Percentiles rank a stretch among this genome's conserved stretches.
These are phyloP conservation scores for Allium sativum DNA, from an alignment of 106 monocot genomes.

Conservation along the genomic window DNA sequence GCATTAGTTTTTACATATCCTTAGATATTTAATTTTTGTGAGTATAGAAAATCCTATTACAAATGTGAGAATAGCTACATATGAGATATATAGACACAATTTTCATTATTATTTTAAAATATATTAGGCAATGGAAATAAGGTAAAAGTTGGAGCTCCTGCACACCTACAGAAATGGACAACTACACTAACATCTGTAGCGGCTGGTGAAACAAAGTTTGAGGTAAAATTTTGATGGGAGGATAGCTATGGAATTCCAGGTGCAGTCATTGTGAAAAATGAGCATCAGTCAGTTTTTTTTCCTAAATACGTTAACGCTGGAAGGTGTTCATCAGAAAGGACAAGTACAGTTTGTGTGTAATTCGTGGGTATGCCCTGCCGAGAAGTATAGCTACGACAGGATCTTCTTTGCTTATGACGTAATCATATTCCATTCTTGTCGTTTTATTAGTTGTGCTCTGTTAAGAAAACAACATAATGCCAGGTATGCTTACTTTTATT, in stretches of 20 bases:
- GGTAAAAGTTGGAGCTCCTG: conserved; percentile 24
- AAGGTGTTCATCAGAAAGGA: conserved; percentile 23
- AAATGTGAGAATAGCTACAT: not conserved
- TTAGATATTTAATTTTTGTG: not conserved
- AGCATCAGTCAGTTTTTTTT: conserved; percentile 41
- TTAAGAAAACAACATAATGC: too few relatives aligned
- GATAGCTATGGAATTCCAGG: conserved; percentile 33
- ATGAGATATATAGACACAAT: not conserved
- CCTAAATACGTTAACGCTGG: conserved; percentile 54
- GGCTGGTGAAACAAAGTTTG: conserved; percentile 25
- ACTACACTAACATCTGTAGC: conserved; percentile 12
- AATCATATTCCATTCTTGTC: not conserved
- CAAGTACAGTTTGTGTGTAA: conserved; percentile 49
- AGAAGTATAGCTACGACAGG: conserved; percentile 42
- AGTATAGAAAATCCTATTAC: not conserved
- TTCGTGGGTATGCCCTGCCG: conserved; percentile 63
- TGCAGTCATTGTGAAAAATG: conserved; percentile 55
- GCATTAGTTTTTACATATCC: not conserved
- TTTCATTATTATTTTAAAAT: not conserved
- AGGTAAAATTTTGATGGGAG: conserved; percentile 36
- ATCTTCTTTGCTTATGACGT: conserved; percentile 64
- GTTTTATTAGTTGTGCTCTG: too few relatives aligned
- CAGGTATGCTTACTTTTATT: too few relatives aligned
- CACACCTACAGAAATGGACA: conserved; percentile 23
- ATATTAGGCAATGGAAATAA: conserved; percentile 20